A percentile compares a stretch with the other conserved stretches of the same genome.
Conservation (phyloP, 768 basidiomycete genomes). For the Neoboletus magnificus region DNA sequence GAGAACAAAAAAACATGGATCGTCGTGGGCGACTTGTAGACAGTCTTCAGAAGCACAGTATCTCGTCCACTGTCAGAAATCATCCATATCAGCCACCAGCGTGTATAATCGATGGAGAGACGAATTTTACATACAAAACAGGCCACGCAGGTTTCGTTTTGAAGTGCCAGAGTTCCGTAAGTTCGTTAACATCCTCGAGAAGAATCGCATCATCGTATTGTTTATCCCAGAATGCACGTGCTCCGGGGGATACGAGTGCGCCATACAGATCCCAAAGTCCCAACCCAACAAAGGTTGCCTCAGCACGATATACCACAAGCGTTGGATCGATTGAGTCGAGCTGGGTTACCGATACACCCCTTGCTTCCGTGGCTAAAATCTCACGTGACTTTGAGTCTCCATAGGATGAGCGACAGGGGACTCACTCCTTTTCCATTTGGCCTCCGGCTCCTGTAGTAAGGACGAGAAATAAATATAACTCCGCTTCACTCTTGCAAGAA, state of each 20-base stretch:
- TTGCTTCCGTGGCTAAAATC: constrained; percentile 67
- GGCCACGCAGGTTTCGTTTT: constrained; percentile 94
- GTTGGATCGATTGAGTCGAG: constrained; percentile 97
- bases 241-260: constrained; percentile 82
- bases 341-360: constrained; percentile 92
- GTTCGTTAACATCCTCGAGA: constrained; percentile 85
- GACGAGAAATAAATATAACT: constrained; percentile 99
- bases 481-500: constrained; percentile 81
- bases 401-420: constrained; percentile 7
- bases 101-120: neutral
- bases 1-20: constrained; percentile 96
- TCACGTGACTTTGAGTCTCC: neutral
- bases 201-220: constrained; percentile 82
- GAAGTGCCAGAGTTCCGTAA: constrained; percentile 91
- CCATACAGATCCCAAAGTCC: constrained; percentile 93
- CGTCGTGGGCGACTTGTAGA: constrained; percentile 94
- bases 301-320: constrained; percentile 91
- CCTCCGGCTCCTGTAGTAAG: constrained; percentile 93
- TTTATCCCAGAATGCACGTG: constrained; percentile 83
- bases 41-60: constrained; percentile 85
- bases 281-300: constrained; percentile 95
- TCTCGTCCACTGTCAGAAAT: constrained; percentile 72
- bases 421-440: constrained; percentile 92
- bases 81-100: neutral
- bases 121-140: constrained; percentile 63